Evolutionary conservation across 352 stramenopile species (phyloP), one percentile per base, ranked within the genome.

Genomic region (Phytophthora cryptogea): DNA sequence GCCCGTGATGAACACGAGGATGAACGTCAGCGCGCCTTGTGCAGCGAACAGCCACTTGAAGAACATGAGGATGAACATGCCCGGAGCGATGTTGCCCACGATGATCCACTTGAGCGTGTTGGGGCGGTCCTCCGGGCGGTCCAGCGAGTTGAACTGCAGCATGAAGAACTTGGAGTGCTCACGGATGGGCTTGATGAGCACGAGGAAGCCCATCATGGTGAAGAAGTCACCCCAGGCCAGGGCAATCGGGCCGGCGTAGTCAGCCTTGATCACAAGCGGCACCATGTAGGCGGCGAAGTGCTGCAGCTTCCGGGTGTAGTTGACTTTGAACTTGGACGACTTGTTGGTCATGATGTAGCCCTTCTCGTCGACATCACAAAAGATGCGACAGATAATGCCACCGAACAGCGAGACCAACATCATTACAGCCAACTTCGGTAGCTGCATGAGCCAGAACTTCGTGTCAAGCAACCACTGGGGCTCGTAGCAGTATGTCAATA

Each of bases 61-160:
- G 66, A 93, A 93, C 50, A 93, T 74, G 47, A 93, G 54, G 46
- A 92, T 88, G 56, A 90, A 78, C 76, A 86, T 78, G 81, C 87
- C 66, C 66, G 54, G 36, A 73, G 71, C 61, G 70, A 88, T 64
- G 86, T 73, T 41, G 66, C 83, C 87, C 32, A 87, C 65, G 52
- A 94, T 87, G 70, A 94, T 85, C 85, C 85, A 94, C 68, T 89
- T 92, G 51, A 94, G 75, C 66, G 85, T 94, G 73, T 94, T 72
- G 27, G 86, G 86, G 9, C 86, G 80, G 56, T 94, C 86, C 49
- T 94, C 86, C 0, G 86, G 86, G 14, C 86, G 86, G 56, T 93
- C 86, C 17, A 94, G 72, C 48, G 86, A 92, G 71, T 94, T 94
- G 70, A 94, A 94, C 71, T 94, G 86, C 47, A 94, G 75, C 86